A percentile compares a stretch with the other conserved stretches of the same genome.
Evolutionary conservation across 2,329 filamentous ascomycete genomes (phyloP).

Genomic region (Arthrobotrys sinensis): DNA sequence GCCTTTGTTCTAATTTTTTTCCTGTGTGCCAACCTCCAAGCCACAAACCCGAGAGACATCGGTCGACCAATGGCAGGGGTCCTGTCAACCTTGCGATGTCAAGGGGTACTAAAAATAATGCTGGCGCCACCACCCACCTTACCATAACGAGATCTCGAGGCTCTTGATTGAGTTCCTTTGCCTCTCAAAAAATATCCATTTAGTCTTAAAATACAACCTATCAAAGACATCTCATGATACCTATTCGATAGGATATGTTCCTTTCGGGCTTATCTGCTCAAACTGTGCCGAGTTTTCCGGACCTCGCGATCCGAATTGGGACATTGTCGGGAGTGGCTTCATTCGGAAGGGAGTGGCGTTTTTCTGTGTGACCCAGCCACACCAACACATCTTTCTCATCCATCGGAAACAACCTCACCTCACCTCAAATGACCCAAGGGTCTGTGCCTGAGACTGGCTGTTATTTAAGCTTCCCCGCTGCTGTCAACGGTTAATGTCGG

Average conservation of each 20-base stretch:
- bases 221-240: conserved; percentile 26
- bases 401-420: conserved; percentile 11
- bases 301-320: conserved; percentile 3
- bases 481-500: conserved; percentile 38
- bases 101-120: conserved; percentile 59
- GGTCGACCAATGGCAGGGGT: conserved; percentile 46
- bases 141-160: conserved; percentile 23
- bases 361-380: conserved; percentile 43
- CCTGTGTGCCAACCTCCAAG: conserved; percentile 35
- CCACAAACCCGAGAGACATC: conserved; percentile 49
- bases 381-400: conserved; percentile 44
- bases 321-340: conserved; percentile 43
- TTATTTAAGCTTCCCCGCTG: conserved; percentile 27
- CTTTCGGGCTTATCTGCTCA: conserved; percentile 11
- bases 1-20: conserved; percentile 1
- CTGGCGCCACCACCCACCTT: conserved; percentile 35
- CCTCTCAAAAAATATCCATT: conserved; percentile 20
- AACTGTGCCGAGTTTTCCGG: background rate
- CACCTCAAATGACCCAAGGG: background rate
- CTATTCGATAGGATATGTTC: conserved; percentile 9
- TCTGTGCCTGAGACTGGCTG: conserved; percentile 10
- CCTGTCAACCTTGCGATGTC: conserved; percentile 56
- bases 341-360: conserved; percentile 32
- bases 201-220: conserved; percentile 42
- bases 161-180: conserved; percentile 33